Percentiles rank a stretch among this genome's conserved stretches.
Evolutionary conservation across 768 basidiomycete genomes (phyloP).

Genomic region (Russula abietina): DNA sequence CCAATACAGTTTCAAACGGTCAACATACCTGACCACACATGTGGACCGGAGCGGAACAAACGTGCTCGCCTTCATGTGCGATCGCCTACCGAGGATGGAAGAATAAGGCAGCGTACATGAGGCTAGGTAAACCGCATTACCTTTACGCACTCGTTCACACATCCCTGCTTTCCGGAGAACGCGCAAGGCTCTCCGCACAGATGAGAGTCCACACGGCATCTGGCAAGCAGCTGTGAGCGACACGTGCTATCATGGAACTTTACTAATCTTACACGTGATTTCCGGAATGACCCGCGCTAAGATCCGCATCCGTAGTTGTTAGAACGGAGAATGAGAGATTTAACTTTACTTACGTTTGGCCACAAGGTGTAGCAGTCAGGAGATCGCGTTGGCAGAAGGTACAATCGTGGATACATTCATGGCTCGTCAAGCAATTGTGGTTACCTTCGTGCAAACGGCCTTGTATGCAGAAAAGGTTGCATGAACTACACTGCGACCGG

Average conservation of each 20-base stretch:
- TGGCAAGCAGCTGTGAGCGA: conserved; percentile 27
- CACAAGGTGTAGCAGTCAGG: conserved; percentile 33
- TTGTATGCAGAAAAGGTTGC: conserved; percentile 46
- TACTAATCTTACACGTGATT: conserved; percentile 41
- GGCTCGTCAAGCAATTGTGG: conserved; percentile 49
- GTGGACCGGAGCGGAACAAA: conserved; percentile 49
- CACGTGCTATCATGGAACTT: neutral
- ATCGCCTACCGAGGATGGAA: conserved; percentile 34
- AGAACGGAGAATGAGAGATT: neutral
- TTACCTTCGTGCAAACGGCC: conserved; percentile 39
- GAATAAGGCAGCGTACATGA: neutral
- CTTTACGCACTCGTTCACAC: conserved; percentile 47
- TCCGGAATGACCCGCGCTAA: conserved; percentile 52
- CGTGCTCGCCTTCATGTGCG: conserved; percentile 48
- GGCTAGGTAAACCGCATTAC: conserved; percentile 28
- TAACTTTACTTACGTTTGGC: conserved; percentile 39
- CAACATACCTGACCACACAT: conserved; percentile 47
- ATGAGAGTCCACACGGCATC: conserved; percentile 47
- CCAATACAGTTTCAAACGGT: no score
- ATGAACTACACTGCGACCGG: conserved; percentile 40
- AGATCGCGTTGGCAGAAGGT: conserved; percentile 36
- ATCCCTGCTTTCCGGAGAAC: conserved; percentile 44
- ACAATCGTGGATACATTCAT: conserved; percentile 43
- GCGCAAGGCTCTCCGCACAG: conserved; percentile 49
- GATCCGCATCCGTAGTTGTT: neutral